A percentile compares a stretch with the other conserved stretches of the same genome.
phyloP scores from a whole-genome alignment of 2,329 filamentous ascomycete genomes.

The Ophiocordyceps sinensis region DNA sequence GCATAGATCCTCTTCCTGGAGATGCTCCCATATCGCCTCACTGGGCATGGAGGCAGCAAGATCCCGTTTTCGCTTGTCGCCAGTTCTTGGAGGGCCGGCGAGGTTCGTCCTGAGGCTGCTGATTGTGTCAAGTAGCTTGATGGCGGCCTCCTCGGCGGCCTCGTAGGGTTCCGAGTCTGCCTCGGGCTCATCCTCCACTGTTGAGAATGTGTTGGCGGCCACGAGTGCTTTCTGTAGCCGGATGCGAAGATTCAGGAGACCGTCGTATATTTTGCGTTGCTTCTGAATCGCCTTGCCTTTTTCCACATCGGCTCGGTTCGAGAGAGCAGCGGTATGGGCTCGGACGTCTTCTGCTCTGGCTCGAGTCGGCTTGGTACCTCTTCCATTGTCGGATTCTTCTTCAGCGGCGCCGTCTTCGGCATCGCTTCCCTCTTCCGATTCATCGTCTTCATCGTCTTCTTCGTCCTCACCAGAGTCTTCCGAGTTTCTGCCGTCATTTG shows the following conservation, averaged over 20 bases:
- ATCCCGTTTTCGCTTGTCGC: constrained; percentile 47
- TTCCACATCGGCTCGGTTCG: constrained; percentile 44
- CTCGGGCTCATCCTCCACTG: constrained; percentile 23
- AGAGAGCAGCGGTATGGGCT: constrained; percentile 10
- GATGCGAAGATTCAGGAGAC: constrained; percentile 79
- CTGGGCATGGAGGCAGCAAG: constrained; percentile 42
- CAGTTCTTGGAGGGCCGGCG: constrained; percentile 30
- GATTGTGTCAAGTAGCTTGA: constrained; percentile 73
- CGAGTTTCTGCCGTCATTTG: constrained; percentile 15
- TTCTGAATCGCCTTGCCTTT: constrained; percentile 79
- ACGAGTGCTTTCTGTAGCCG: constrained; percentile 84
- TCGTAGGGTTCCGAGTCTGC: constrained; percentile 41
- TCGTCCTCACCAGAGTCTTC: constrained; percentile 22
- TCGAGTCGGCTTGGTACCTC: constrained; percentile 9
- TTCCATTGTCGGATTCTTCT: constrained; percentile 17
- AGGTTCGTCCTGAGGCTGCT: constrained; percentile 53
- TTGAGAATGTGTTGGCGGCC: constrained; percentile 59
- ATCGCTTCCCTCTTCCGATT: constrained; percentile 16
- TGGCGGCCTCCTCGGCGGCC: constrained; percentile 71
- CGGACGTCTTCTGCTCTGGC: neutral
- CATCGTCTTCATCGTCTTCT: constrained; percentile 18
- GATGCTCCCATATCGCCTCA: constrained; percentile 56
- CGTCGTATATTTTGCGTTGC: constrained; percentile 76
- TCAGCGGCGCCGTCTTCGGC: constrained; percentile 18
- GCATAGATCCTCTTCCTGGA: constrained; percentile 49